Evolutionary conservation across 768 basidiomycete genomes (phyloP), one percentile per base, ranked within the genome.

Genomic region (Trametes punicea): DNA sequence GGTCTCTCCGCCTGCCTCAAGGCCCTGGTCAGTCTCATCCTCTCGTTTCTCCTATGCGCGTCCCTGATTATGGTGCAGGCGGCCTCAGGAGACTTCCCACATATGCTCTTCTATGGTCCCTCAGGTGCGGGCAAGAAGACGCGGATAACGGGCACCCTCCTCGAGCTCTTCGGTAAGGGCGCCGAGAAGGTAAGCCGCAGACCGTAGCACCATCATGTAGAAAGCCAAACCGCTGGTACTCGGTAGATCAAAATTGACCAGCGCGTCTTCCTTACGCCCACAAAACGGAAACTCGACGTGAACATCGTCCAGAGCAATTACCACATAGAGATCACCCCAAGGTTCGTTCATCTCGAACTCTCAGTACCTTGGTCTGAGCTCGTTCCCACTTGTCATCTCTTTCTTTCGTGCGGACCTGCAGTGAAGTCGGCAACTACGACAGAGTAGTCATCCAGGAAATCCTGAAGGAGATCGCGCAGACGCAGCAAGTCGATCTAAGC

Each of bases 91-190:
- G 95, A 98, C 75, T 98, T 99, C 68, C 96, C 96, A 7, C 96
- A 99, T 69, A 86, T 97, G 76, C 82, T 99, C 1, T 96, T 98
- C 75, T 99, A 98, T 67, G 96, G 96, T 0, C 96, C 96, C 8
- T 91, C 91, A 4, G 96, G 96, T 20, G 93, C 96, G 13, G 96
- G 96, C 15, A 98, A 98, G 78, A 99, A 99, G 81, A 98, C 96
- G 40, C 80, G 96, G 33, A 93, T 98, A 64, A 87, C 87, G 63
- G 91, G 90, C 59, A 95, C 92, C 6, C 70, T 99, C 55, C 77
- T 87, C 60, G 87, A 97, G 64, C 70, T 98, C 46, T 99, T 93
- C 73, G 97, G 96, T 0, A 77, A 83, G 40, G 93, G 95, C 1
- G 93, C 88, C 2, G 96, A 98, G 70, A 98, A 95, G 79, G 96